A percentile compares a stretch with the other conserved stretches of the same genome.
Evolutionary conservation across 2,329 filamentous ascomycete species (phyloP).

Genomic region (Cercospora nicotianae): DNA sequence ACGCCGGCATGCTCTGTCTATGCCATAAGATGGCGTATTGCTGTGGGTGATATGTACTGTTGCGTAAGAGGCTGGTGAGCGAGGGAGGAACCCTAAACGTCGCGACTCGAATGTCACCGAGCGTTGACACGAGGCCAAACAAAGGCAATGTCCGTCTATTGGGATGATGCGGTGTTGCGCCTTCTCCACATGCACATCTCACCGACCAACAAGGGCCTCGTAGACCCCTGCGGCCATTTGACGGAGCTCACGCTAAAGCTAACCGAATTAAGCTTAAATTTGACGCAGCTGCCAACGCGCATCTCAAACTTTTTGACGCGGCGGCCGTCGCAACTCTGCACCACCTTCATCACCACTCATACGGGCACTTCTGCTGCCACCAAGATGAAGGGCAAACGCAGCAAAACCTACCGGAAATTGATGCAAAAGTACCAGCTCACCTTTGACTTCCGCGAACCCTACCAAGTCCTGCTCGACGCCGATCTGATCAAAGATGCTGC

Average conservation of each 20-base stretch:
- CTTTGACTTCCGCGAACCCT: conserved; percentile 80
- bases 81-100: neutral
- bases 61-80: neutral
- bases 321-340: neutral
- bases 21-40: neutral
- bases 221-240: neutral
- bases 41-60: neutral
- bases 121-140: neutral
- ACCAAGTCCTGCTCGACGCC: conserved; percentile 87
- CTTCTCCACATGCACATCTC: neutral
- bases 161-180: neutral
- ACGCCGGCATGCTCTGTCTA: neutral
- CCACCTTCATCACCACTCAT: neutral
- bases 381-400: conserved; percentile 67
- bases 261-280: neutral
- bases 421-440: conserved; percentile 87
- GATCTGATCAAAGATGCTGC: conserved; percentile 80
- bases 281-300: neutral
- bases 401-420: conserved; percentile 80
- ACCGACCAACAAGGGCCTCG: neutral
- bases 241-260: neutral
- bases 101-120: neutral
- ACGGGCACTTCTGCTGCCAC: conserved; percentile 24
- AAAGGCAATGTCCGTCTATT: neutral
- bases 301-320: neutral